A percentile compares a stretch with the other conserved stretches of the same genome.
Evolutionary conservation across 2,329 filamentous ascomycete genomes (phyloP).

Genomic region (Talaromyces sp.): DNA sequence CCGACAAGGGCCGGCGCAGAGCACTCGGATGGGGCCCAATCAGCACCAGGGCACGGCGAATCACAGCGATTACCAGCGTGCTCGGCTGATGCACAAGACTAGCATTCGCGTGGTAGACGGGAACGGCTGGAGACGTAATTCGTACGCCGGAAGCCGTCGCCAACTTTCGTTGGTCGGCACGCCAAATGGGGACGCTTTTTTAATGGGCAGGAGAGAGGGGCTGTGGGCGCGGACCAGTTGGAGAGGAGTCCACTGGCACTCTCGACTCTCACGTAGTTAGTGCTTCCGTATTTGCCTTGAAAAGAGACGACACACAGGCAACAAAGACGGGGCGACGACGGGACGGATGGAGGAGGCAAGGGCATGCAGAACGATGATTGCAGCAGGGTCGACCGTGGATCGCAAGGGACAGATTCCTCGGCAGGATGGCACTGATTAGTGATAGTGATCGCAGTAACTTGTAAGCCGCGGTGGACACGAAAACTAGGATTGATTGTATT

Average conservation of each 20-base stretch:
- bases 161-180: slow-evolving; percentile 13
- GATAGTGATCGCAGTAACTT: background rate
- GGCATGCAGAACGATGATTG: slow-evolving; percentile 16
- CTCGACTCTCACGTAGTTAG: background rate
- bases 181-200: slow-evolving; percentile 11
- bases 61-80: slow-evolving; percentile 18
- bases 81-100: slow-evolving; percentile 20
- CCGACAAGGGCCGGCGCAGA: slow-evolving; percentile 17
- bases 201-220: slow-evolving; percentile 6
- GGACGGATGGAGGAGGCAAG: slow-evolving; percentile 14
- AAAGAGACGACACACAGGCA: background rate
- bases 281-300: background rate
- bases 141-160: slow-evolving; percentile 16
- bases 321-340: slow-evolving; percentile 13
- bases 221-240: slow-evolving; percentile 15
- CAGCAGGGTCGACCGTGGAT: slow-evolving; percentile 14
- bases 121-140: slow-evolving; percentile 21
- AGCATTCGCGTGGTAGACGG: slow-evolving; percentile 20
- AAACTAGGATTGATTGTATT: background rate
- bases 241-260: slow-evolving; percentile 8
- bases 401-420: slow-evolving; percentile 17
- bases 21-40: slow-evolving; percentile 16
- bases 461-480: slow-evolving; percentile 1
- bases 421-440: background rate
- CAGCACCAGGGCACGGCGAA: slow-evolving; percentile 19